Evolutionary conservation across 495 filamentous ascomycete genomes (phyloP), one percentile per base, ranked within the genome.

Genomic region (Talaromyces nanjingensis): DNA sequence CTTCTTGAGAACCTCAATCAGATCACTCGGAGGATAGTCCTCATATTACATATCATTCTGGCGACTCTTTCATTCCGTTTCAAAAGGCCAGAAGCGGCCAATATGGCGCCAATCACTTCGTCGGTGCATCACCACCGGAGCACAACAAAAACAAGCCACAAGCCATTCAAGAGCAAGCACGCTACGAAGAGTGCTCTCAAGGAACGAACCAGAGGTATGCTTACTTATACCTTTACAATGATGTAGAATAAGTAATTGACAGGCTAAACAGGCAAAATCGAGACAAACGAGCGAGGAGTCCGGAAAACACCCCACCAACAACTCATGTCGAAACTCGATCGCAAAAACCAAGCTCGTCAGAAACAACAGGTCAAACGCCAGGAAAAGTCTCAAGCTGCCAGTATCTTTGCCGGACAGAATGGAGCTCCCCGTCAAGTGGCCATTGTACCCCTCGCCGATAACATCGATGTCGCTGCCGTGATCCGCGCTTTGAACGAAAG

Each of bases 301-400:
- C 87, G 93, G 64, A 96, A 91, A 76, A 96, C 93, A 49, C 89
- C 89, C 64, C 91, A 97, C 74, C 96, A 98, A 72, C 91, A 96
- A 77, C 83, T 96, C 72, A 96, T 96, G 91, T 96, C 93, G 39
- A 98, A 97, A 77, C 79, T 98, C 74, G 91, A 96, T 76, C 89
- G 94, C 37, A 84, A 90, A 69, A 97, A 98, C 75, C 91, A 93
- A 78, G 89, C 90, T 55, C 91, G 91, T 69, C 94, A 98, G 78
- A 85, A 85, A 70, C 89, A 92, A 66, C 81, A 84, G 66, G 76
- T 83, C 66, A 97, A 97, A 76, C 87, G 92, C 64, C 86, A 86
- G 65, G 90, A 94, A 68, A 87, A 91, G 69, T 77, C 84, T 56
- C 88, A 87, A 53, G 87, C 89, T 37, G 84, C 83, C 0, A 92